Base-by-base conservation (phyloP, 1,284 basidiomycete species). In the Apiotrichum veenhuisii region DNA sequence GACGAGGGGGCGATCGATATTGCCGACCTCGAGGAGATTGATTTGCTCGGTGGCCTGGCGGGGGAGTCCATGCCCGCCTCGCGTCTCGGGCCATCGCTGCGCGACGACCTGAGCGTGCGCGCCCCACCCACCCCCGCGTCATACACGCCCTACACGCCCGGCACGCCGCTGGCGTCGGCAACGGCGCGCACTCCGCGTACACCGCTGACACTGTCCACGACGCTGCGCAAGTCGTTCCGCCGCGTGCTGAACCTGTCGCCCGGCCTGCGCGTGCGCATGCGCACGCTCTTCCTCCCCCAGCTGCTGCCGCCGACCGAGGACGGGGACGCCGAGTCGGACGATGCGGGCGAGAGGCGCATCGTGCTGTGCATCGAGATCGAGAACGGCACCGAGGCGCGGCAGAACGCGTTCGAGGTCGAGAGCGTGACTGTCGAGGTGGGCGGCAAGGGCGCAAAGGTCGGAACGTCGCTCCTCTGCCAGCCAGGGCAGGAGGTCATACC, bases 331-430 rank as follows among this genome's bases (percentile, higher is more conserved):
- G 64, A 66, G 40, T 85, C 86, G 67, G 86, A 87, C 0, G 87
- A 86, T 9, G 85, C 84, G 58, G 87, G 86, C 52, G 89, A 92
- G 71, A 82, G 87, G 40, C 89, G 89, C 0, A 85, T 93, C 25
- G 85, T 92, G 14, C 82, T 94, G 14, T 90, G 88, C 62, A 84
- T 94, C 10, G 88, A 96, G 70, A 80, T 95, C 51, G 88, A 91
- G 73, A 75, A 75, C 52, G 64, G 58, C n/a, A 55, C 59, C 54
- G 66, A 36, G 80, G 83, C 8, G 83, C 70, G 42, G 64, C 70
- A 20, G 45, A 78, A 82, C 45, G 84, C 85, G 1, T 92, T 91
- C 67, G 80, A 84, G 53, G 82, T 93, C 3, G 86, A 89, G 64
- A 81, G 78, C 37, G 82, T 91, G 1, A 82, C 85, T 8, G 85